These are phyloP conservation scores for Ceratonia siliqua DNA, from an alignment of 306 rosid genomes.

Conservation along the genomic window DNA sequence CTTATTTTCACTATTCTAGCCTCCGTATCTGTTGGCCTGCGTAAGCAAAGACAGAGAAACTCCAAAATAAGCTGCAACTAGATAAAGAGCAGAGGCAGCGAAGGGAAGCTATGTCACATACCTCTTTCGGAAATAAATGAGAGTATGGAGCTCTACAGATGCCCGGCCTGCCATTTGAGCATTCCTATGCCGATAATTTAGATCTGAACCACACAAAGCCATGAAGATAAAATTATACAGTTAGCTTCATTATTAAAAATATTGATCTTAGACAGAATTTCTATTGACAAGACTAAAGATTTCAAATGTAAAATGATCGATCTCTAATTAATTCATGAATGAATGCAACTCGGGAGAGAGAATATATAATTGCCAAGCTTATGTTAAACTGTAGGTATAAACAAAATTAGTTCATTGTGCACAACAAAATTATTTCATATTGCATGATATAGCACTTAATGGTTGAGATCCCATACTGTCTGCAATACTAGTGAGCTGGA, in stretches of 20 bases:
- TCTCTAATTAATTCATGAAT: slow-evolving; percentile 15
- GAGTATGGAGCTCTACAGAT: slow-evolving; percentile 91
- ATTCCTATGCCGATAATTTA: slow-evolving; percentile 91
- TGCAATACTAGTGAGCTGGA: slow-evolving; percentile 71
- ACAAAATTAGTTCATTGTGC: neutral
- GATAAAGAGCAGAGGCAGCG: neutral
- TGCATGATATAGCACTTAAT: no score
- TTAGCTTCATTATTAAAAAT: slow-evolving; percentile 4
- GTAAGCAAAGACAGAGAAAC: slow-evolving; percentile 30
- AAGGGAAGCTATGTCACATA: slow-evolving; percentile 28
- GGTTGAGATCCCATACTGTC: slow-evolving; percentile 80
- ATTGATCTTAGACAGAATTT: neutral
- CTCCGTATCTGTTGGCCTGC: slow-evolving; percentile 89
- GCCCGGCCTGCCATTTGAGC: slow-evolving; percentile 98
- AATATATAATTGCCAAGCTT: neutral
- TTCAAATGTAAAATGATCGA: slow-evolving; percentile 6
- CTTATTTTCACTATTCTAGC: slow-evolving; percentile 95
- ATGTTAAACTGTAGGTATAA: neutral
- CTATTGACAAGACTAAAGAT: neutral
- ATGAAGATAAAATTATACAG: slow-evolving; percentile 5
- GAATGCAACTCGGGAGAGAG: neutral
- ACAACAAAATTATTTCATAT: no score
- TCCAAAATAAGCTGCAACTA: slow-evolving; percentile 28
- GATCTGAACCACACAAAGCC: slow-evolving; percentile 58
- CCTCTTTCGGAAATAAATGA: slow-evolving; percentile 79